Evolutionary conservation across 495 filamentous ascomycete genomes (phyloP), one percentile per base, ranked within the genome.

Genomic region (Platismatia glauca): DNA sequence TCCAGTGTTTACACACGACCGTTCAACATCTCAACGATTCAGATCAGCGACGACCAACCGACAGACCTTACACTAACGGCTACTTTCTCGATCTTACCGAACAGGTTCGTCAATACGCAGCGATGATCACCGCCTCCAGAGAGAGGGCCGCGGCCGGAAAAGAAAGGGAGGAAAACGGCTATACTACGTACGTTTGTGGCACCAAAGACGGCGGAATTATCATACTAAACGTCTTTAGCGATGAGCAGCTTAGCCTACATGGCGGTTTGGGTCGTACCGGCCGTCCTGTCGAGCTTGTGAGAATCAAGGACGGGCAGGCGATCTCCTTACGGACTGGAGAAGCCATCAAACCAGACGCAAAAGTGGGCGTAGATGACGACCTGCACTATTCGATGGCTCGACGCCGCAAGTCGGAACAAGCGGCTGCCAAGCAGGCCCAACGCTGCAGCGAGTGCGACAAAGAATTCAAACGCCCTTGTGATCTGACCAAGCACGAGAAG

Each of bases 401-500:
- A 59, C 86, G 89, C 46, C 90, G 91, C 78, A 93, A 95, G 78
- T 88, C 88, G 64, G 86, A 72, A 9, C 76, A 72, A 67, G 79
- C 81, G 29, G 76, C 77, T 35, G 85, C 85, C 0, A 88, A 89
- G 76, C 83, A 89, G 71, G 86, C 85, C 43, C 85, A 87, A 62
- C 88, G 88, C 71, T 91, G 88, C 75, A 77, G 76, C 57, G 79
- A 89, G 69, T 97, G 92, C 75, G 85, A 86, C 73, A 95, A 95
- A 75, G 84, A 90, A 69, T 97, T 96, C 81, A 92, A 92, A 74
- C 83, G 91, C 50, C 89, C 89, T 7, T 97, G 91, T 74, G 91
- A 96, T 71, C 77, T 96, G 59, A 94, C 85, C 57, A 98, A 98
- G 77, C 94, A 98, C 71, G 89, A 94, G 75, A 98, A 97, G 78